Evolutionary conservation across 768 basidiomycete genomes (phyloP).

Genomic region (Leccinellum rugosiceps): DNA sequence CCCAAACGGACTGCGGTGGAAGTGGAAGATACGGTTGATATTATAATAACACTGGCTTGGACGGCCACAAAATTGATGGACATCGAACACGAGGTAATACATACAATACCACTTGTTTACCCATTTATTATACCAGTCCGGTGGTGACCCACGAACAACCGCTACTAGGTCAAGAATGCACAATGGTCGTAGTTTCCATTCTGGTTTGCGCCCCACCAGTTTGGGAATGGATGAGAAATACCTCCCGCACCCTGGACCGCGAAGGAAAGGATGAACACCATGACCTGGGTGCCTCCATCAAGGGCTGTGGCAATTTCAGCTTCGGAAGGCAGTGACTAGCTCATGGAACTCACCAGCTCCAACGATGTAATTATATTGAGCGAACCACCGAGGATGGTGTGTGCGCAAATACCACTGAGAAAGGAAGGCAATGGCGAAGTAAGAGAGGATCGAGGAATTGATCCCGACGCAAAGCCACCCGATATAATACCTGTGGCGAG

Average conservation of each 20-base stretch:
- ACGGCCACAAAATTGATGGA: neutral
- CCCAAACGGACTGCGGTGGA: neutral
- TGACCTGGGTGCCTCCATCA: slow-evolving; percentile 44
- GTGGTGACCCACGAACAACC: neutral
- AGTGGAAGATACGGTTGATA: slow-evolving; percentile 10
- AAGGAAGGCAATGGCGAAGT: slow-evolving; percentile 49
- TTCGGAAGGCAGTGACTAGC: neutral
- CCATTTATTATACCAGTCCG: neutral
- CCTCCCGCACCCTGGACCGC: slow-evolving; percentile 53
- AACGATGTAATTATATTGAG: slow-evolving; percentile 62
- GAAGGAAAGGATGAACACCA: slow-evolving; percentile 51
- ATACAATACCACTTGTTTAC: neutral
- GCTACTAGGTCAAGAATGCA: slow-evolving; percentile 15
- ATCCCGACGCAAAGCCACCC: slow-evolving; percentile 49
- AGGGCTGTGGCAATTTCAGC: slow-evolving; percentile 24
- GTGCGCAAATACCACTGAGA: slow-evolving; percentile 61
- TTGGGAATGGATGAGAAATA: slow-evolving; percentile 45
- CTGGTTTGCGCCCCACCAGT: slow-evolving; percentile 60
- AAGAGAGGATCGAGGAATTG: slow-evolving; percentile 48
- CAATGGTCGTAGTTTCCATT: slow-evolving; percentile 37
- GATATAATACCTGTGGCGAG: slow-evolving; percentile 33
- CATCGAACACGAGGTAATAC: neutral
- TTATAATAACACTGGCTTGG: neutral
- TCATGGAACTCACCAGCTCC: slow-evolving; percentile 46
- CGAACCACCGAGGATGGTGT: slow-evolving; percentile 64